phyloP scores from a whole-genome alignment of 192 early-diverging fungal species.

The Backusella circina region DNA sequence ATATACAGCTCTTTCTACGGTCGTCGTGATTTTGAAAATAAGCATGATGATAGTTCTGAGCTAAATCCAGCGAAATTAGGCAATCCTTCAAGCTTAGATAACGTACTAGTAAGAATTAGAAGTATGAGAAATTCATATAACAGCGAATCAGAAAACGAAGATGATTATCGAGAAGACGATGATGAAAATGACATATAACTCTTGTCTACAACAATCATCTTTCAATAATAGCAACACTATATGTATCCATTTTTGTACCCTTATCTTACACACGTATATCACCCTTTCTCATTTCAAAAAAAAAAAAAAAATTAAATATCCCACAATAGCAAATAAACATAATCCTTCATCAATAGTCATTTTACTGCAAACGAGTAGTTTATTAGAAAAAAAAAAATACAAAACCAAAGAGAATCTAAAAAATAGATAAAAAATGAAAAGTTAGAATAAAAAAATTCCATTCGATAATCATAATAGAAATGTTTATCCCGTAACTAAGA shows the following conservation, averaged over 20 bases:
- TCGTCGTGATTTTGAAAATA: slow-evolving; percentile 37
- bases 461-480: not conserved
- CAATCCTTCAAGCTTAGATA: not conserved
- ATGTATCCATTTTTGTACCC: not conserved
- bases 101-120: slow-evolving; percentile 1
- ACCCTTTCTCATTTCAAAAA: too few species aligned
- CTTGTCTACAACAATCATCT: not conserved
- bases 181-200: not conserved
- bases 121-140: not conserved
- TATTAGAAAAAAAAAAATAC: not conserved
- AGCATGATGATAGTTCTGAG: slow-evolving; percentile 15
- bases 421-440: not conserved
- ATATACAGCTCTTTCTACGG: slow-evolving; percentile 26
- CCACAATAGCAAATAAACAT: not conserved
- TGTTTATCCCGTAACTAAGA: slow-evolving; percentile 34
- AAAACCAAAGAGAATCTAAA: not conserved
- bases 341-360: not conserved
- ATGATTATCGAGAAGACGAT: not conserved
- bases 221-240: not conserved
- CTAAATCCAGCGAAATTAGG: not conserved
- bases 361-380: not conserved
- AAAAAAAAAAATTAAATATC: not conserved
- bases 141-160: not conserved
- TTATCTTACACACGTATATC: not conserved
- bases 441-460: not conserved